Base-by-base conservation (phyloP, 352 stramenopile species). In the Phytopythium ostracodes region DNA sequence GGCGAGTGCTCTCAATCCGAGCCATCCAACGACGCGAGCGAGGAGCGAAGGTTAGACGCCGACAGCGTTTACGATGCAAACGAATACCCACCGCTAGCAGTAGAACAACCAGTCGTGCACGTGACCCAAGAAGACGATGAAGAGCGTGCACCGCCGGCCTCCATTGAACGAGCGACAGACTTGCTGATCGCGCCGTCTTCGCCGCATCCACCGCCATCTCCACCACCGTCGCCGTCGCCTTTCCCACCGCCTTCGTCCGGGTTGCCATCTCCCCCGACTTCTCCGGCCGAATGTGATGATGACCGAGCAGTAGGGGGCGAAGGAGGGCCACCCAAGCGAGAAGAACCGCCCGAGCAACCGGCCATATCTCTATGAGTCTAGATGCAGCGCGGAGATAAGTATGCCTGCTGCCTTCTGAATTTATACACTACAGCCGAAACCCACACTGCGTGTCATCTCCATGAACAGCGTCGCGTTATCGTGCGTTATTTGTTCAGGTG, bases 401-500 rank as follows among this genome's bases (percentile, higher is more conserved):
- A 11, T 12, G 15, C n/a, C n/a, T 12, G 7, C 15, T 24, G 40
- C 2, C 15, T 20, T 12, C 8, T 15, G 33, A 10, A 11, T 2
- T 38, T 38, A 38, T 38, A 10, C 10, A 38, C 10, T 5, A 14
- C 33, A 38, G 3, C 14, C 1, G 33, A 38, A 14, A 11, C 33
- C 3, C 33, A 38, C 33, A 38, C 33, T 38, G 33, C 2, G 18
- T 24, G 40, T 47, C 17, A 11, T 6, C 1, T 24, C 40, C 40
- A 24, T n/a, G 6, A 47, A 11, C 40, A 20, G 8, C 18, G 24
- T 20, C 6, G 20, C 29, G 43, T 43, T 52, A 20, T 15, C 12
- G 29, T 49, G 54, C 15, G 66, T 56, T 72, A 78, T 67, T 62
- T 55, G 49, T 75, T 72, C 33, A 87, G 64, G 64, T 90, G 75